These are phyloP conservation scores for Craspedostauros australis DNA, from an alignment of 108 stramenopile species.

Conservation along the genomic window DNA sequence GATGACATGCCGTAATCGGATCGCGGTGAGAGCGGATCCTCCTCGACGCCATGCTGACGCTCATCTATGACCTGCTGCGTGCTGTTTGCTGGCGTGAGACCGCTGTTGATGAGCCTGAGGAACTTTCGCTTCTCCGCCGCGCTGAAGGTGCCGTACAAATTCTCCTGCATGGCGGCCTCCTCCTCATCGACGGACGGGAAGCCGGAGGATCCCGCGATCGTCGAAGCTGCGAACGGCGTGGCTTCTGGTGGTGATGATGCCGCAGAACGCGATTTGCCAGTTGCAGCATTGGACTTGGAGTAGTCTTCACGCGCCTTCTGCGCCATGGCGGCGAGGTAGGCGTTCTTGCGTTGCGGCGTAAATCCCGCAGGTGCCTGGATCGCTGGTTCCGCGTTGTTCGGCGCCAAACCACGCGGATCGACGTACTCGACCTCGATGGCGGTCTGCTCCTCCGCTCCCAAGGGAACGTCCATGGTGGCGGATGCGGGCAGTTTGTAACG, in stretches of 20 bases:
- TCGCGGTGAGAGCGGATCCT: neutral
- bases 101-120: conserved; percentile 58
- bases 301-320: conserved; percentile 8
- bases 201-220: too few species aligned
- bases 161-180: conserved; percentile 8
- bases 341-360: conserved; percentile 9
- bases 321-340: conserved; percentile 1
- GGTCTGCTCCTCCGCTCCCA: conserved; percentile 49
- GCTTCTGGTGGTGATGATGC: too few species aligned
- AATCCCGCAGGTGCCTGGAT: neutral
- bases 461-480: conserved; percentile 1
- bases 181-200: too few species aligned
- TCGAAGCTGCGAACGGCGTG: too few species aligned
- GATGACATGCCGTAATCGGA: neutral
- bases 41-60: conserved; percentile 11
- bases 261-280: too few species aligned
- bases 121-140: conserved; percentile 70
- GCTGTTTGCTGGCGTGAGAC: conserved; percentile 41
- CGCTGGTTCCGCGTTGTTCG: neutral
- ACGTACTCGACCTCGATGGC: conserved; percentile 70
- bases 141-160: conserved; percentile 51
- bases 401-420: conserved; percentile 16
- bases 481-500: neutral
- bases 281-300: too few species aligned
- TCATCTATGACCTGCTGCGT: conserved; percentile 26